Conservation (phyloP, 768 basidiomycete genomes). For the Leccinum broughii region DNA sequence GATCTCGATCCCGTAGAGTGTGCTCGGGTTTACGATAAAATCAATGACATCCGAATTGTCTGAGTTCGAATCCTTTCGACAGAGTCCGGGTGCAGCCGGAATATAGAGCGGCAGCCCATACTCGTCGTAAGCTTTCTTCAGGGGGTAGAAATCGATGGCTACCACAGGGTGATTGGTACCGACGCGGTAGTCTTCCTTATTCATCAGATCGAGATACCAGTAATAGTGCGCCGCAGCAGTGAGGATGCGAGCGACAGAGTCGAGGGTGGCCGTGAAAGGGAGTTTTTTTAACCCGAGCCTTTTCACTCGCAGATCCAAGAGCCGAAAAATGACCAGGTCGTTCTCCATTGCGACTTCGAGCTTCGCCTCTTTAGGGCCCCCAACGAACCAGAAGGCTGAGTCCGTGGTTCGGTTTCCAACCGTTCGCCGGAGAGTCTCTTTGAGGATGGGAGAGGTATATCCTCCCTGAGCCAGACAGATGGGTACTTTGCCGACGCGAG, state of each 20-base stretch:
- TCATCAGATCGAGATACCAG: neutral
- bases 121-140: neutral
- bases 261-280: neutral
- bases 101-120: neutral
- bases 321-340: neutral
- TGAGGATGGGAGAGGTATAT: neutral
- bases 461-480: neutral
- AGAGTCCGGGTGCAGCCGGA: neutral
- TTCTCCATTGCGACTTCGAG: conserved; percentile 3
- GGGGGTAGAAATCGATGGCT: neutral
- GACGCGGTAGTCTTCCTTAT: neutral
- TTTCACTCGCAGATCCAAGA: neutral
- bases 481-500: neutral
- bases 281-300: neutral
- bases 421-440: neutral
- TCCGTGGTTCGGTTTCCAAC: neutral
- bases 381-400: conserved; percentile 1
- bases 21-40: neutral
- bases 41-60: neutral
- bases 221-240: neutral
- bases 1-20: conserved; percentile 5
- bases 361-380: neutral
- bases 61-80: neutral
- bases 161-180: neutral
- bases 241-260: neutral